Conservation (phyloP, 2,329 filamentous ascomycete species). For the Fusarium sp. region DNA sequence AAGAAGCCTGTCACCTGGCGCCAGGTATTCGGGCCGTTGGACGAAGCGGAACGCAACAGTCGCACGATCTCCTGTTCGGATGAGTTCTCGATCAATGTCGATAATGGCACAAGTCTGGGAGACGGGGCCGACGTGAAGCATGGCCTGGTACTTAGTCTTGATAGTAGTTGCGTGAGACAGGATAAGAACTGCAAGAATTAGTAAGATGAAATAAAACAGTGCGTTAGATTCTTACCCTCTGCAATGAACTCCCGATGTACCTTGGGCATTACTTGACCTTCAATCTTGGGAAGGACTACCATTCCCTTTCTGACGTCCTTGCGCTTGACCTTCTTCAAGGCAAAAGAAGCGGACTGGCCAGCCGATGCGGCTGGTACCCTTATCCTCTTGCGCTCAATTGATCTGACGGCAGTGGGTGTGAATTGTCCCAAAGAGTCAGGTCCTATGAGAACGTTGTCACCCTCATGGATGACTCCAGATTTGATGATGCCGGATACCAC, state of each 20-base stretch:
- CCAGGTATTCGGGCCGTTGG: constrained; percentile 92
- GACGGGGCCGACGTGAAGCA: constrained; percentile 96
- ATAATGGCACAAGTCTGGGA: constrained; percentile 97
- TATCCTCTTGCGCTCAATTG: constrained; percentile 95
- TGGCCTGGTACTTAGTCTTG: constrained; percentile 96
- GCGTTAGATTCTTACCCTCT: constrained; percentile 66
- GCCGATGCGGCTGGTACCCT: constrained; percentile 88
- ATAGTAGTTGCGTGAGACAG: constrained; percentile 97
- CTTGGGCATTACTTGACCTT: constrained; percentile 76
- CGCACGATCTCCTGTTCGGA: constrained; percentile 94
- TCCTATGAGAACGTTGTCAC: constrained; percentile 90
- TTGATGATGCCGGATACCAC: constrained; percentile 96
- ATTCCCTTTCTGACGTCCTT: constrained; percentile 98
- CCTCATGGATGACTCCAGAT: constrained; percentile 85
- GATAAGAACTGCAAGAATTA: constrained; percentile 76
- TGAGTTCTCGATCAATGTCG: constrained; percentile 95
- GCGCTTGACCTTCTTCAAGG: constrained; percentile 85
- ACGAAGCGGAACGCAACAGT: constrained; percentile 95
- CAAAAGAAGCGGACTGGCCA: constrained; percentile 93
- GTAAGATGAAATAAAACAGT: not conserved
- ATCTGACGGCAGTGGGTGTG: constrained; percentile 85
- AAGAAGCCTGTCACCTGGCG: constrained; percentile 86
- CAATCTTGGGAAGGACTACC: constrained; percentile 90
- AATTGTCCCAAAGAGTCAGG: constrained; percentile 94
- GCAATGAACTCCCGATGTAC: constrained; percentile 83